phyloP scores from a whole-genome alignment of 495 filamentous ascomycete genomes.

The Podospora conica region DNA sequence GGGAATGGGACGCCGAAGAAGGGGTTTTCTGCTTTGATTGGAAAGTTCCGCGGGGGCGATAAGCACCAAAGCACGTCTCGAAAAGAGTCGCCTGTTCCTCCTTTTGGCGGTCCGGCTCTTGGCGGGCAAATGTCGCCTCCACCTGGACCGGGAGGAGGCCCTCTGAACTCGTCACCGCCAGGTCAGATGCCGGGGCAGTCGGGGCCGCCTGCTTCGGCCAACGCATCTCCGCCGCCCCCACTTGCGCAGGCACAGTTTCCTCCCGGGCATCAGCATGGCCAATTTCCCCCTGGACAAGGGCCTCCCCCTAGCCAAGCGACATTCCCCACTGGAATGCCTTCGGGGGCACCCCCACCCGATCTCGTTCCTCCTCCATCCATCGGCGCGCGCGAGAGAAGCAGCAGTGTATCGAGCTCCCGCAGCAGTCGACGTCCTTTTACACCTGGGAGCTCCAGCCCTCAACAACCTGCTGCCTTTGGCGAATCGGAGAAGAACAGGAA shows the following conservation, averaged over 20 bases:
- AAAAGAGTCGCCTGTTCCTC: not conserved
- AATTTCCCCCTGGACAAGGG: not conserved
- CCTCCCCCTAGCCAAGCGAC: not conserved
- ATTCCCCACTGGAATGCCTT: not conserved
- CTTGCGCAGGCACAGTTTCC: not conserved
- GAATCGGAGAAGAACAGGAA: slow-evolving; percentile 16
- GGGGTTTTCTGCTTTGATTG: slow-evolving; percentile 28
- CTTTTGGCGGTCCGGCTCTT: not conserved
- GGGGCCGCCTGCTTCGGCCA: not conserved
- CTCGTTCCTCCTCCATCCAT: slow-evolving; percentile 6
- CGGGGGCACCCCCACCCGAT: not conserved
- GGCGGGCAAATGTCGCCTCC: not conserved
- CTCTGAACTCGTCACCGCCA: not conserved
- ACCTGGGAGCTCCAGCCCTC: not conserved
- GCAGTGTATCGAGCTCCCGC: slow-evolving; percentile 3
- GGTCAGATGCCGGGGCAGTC: not conserved
- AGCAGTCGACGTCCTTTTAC: slow-evolving; percentile 2
- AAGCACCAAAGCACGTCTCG: not conserved
- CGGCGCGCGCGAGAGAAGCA: slow-evolving; percentile 10
- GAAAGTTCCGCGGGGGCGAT: slow-evolving; percentile 16
- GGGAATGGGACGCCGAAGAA: slow-evolving; percentile 25
- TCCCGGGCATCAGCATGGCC: not conserved
- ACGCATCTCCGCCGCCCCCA: not conserved
- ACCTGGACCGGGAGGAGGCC: not conserved
- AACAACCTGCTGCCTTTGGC: not conserved